phyloP scores from a whole-genome alignment of 768 basidiomycete genomes.

The Pulveroboletus sp. region DNA sequence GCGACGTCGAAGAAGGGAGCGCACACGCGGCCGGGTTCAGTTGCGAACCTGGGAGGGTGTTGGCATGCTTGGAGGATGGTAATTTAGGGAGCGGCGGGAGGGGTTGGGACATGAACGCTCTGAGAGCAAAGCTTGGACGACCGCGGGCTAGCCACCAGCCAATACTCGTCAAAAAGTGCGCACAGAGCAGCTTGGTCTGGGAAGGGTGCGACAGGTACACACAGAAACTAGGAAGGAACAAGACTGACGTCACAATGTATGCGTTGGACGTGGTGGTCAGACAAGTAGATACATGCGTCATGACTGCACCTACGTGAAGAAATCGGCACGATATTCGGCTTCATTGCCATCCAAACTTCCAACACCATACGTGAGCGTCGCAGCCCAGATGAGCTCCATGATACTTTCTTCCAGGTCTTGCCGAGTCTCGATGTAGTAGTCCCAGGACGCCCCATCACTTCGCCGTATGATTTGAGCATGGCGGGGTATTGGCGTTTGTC shows the following conservation, averaged over 20 bases:
- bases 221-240: conserved; percentile 54
- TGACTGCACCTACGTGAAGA: conserved; percentile 52
- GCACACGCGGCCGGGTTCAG: conserved; percentile 20
- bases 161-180: conserved; percentile 51
- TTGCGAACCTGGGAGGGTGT: conserved; percentile 20
- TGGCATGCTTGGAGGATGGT: conserved; percentile 21
- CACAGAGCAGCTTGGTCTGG: conserved; percentile 50
- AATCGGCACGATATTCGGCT: conserved; percentile 54
- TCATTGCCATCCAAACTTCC: conserved; percentile 44
- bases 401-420: conserved; percentile 47
- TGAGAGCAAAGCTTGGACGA: conserved; percentile 46
- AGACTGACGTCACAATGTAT: conserved; percentile 64
- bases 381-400: conserved; percentile 60
- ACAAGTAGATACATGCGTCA: background rate
- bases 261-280: conserved; percentile 40
- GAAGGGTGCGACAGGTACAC: conserved; percentile 54
- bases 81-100: conserved; percentile 19
- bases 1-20: conserved; percentile 34
- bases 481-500: conserved; percentile 35
- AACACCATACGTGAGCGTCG: conserved; percentile 55
- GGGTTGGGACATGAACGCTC: conserved; percentile 42
- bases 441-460: conserved; percentile 45
- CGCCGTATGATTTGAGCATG: conserved; percentile 35
- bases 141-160: conserved; percentile 57
- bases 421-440: conserved; percentile 33